phyloP scores from a whole-genome alignment of 805 yeast species.

The Saccharomycopsis sp. region DNA sequence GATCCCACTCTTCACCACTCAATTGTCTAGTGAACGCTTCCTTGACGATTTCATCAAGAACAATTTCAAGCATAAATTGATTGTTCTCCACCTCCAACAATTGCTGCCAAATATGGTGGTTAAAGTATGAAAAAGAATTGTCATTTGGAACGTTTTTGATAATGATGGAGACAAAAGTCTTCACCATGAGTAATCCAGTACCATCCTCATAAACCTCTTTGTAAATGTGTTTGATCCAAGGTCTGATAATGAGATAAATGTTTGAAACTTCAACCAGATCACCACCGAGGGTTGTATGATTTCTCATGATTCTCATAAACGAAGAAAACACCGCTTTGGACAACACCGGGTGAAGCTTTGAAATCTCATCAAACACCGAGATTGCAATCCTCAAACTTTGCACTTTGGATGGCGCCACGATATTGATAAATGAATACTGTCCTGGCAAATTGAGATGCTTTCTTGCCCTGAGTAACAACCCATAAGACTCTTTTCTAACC shows the following conservation, averaged over 20 bases:
- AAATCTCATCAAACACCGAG: slow-evolving; percentile 44
- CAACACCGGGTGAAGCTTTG: slow-evolving; percentile 47
- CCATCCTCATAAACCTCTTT: slow-evolving; percentile 39
- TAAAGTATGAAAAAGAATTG: slow-evolving; percentile 42
- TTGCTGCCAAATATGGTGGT: slow-evolving; percentile 58
- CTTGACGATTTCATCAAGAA: slow-evolving; percentile 66
- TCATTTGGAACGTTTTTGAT: slow-evolving; percentile 43
- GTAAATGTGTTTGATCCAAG: too few species aligned
- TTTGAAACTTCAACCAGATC: too few species aligned
- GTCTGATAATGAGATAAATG: too few species aligned
- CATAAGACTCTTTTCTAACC: slow-evolving; percentile 55
- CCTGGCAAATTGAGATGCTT: slow-evolving; percentile 48
- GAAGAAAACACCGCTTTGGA: neutral
- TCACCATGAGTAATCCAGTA: slow-evolving; percentile 48
- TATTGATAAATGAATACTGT: slow-evolving; percentile 37
- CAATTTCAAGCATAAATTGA: slow-evolving; percentile 42
- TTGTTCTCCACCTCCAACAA: slow-evolving; percentile 42
- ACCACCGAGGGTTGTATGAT: too few species aligned
- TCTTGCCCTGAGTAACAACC: slow-evolving; percentile 53
- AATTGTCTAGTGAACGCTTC: slow-evolving; percentile 70
- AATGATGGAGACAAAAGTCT: slow-evolving; percentile 53
- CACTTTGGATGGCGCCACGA: slow-evolving; percentile 16
- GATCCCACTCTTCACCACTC: slow-evolving; percentile 60
- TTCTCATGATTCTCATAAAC: slow-evolving; percentile 25
- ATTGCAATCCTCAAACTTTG: slow-evolving; percentile 5